phyloP scores from a whole-genome alignment of 1,284 basidiomycete species.

The Heliocybe sulcata region DNA sequence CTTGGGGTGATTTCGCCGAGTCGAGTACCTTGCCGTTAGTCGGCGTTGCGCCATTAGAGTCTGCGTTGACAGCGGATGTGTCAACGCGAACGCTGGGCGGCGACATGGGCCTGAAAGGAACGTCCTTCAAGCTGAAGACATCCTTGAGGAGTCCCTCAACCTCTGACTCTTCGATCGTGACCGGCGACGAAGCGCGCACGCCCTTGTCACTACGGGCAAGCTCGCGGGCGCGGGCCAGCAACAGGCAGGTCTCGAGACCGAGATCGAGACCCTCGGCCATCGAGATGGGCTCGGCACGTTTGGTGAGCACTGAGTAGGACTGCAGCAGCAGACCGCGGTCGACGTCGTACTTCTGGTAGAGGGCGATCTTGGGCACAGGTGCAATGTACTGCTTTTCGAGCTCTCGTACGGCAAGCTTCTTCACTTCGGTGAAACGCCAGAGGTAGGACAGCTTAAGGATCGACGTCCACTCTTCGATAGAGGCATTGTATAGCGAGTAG shows the following conservation, averaged over 20 bases:
- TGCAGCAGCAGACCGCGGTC: slow-evolving; percentile 46
- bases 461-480: slow-evolving; percentile 45
- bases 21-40: neutral
- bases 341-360: slow-evolving; percentile 46
- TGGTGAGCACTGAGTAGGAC: slow-evolving; percentile 48
- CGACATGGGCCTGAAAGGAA: slow-evolving; percentile 20
- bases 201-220: slow-evolving; percentile 35
- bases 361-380: slow-evolving; percentile 52
- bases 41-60: neutral
- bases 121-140: slow-evolving; percentile 21
- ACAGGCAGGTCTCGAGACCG: slow-evolving; percentile 51
- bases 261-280: slow-evolving; percentile 48
- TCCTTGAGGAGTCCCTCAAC: slow-evolving; percentile 25
- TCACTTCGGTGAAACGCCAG: slow-evolving; percentile 57
- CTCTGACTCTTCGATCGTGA: slow-evolving; percentile 27
- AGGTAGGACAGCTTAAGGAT: slow-evolving; percentile 50
- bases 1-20: slow-evolving; percentile 4
- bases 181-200: slow-evolving; percentile 25
- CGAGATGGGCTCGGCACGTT: slow-evolving; percentile 46
- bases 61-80: neutral
- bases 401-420: slow-evolving; percentile 49
- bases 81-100: slow-evolving; percentile 10
- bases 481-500: slow-evolving; percentile 51
- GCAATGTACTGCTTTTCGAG: slow-evolving; percentile 52
- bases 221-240: slow-evolving; percentile 53